These are phyloP conservation scores for Pelargonium australe DNA, from an alignment of 441 rosid species.

Conservation along the genomic window DNA sequence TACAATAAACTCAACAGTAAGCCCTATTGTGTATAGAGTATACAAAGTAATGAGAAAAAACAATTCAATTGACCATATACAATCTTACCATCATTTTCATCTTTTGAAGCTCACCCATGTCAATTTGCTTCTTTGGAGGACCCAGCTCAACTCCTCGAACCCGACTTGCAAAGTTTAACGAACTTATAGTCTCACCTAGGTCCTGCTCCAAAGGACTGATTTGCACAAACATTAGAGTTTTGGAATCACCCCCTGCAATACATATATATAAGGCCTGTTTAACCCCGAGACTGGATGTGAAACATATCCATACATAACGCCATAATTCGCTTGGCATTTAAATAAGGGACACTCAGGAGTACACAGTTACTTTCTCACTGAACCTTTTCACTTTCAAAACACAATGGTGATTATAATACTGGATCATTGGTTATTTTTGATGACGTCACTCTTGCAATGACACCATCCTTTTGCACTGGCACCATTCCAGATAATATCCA, in stretches of 20 bases:
- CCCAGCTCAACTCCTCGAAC: conserved; percentile 94
- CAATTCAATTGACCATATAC: background rate
- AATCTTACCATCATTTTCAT: conserved; percentile 68
- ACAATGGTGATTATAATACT: too few relatives aligned
- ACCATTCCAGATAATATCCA: background rate
- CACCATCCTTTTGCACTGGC: background rate
- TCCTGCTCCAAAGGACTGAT: conserved; percentile 88
- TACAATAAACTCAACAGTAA: background rate
- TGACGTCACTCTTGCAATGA: background rate
- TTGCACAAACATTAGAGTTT: conserved; percentile 93
- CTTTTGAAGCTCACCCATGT: conserved; percentile 61
- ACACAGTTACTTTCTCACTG: background rate
- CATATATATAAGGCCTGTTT: conserved; percentile 17
- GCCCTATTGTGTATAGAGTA: background rate
- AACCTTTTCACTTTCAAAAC: background rate
- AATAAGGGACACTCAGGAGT: background rate
- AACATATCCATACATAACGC: conserved; percentile 1
- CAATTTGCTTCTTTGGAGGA: conserved; percentile 75
- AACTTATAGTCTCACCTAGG: conserved; percentile 77
- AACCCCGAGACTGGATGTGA: background rate
- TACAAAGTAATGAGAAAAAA: background rate
- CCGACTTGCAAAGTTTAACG: conserved; percentile 90
- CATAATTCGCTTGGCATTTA: background rate
- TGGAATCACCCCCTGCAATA: conserved; percentile 80
- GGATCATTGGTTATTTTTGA: background rate